Evolutionary conservation across 768 basidiomycete genomes (phyloP), one percentile per base, ranked within the genome.

Genomic region (Mycena haematopus): DNA sequence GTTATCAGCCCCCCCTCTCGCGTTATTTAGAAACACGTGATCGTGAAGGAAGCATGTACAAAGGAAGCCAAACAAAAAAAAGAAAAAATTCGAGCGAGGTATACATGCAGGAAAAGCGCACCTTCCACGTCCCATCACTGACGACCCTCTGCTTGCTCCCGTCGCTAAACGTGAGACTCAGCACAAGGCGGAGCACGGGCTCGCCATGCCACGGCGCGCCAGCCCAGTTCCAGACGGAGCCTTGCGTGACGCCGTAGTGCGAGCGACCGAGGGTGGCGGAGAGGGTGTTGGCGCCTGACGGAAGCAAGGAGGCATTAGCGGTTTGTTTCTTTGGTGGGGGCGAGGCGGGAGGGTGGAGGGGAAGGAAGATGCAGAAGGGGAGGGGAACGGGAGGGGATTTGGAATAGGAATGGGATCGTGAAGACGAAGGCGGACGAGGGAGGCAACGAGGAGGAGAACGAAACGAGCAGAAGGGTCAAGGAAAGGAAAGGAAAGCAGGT

Each of bases 181-280:
- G 60, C 4, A 73, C 69, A 11, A 65, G 51, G 42, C 70, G 63
- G 6, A 75, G 61, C 7, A 65, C 57, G 14, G 74, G 72, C 60
- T 75, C 72, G 2, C 63, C 72, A 33, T 73, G 74, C 72, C 74
- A 75, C 17, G 74, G 62, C n/a, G 69, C 74, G n/a, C 54, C 56
- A 44, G 66, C 62, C 72, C 74, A 75, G 59, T 72, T 75, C 72
- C 72, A 75, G n/a, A 72, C 71, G 47, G 55, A 72, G 15, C 72
- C 71, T 51, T 75, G 72, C 1, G 72, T 75, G 2, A 72, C 71
- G 13, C 70, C 74, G 53, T 71, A 73, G 60, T 75, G 74, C 29
- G 67, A 63, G 35, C 74, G 68, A 13, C 74, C 74, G 35, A 73
- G 69, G 58, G 71, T 70, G 2, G 70, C 67, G 13, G 69, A 64